phyloP scores from a whole-genome alignment of 345 rosid genomes.

The Lepidium didymum region DNA sequence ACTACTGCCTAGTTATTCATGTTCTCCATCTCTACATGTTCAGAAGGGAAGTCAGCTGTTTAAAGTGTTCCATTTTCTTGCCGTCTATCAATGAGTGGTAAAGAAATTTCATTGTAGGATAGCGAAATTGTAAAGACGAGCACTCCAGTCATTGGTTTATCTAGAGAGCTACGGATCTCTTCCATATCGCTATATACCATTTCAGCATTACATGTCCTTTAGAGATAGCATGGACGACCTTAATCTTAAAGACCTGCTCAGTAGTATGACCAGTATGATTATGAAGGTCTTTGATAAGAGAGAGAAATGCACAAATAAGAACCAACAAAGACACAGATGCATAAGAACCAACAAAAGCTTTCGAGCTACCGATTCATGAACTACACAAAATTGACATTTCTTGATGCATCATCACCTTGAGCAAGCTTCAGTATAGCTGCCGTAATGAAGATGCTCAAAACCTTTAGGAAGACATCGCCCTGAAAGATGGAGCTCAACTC shows the following conservation, averaged over 20 bases:
- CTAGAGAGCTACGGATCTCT: not conserved
- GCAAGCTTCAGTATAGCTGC: slow-evolving; percentile 50
- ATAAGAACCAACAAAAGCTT: not conserved
- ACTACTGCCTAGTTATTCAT: not conserved
- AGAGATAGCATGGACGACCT: not conserved
- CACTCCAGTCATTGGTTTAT: not conserved
- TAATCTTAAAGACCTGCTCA: not conserved
- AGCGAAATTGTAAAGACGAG: not conserved
- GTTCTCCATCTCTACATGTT: not conserved
- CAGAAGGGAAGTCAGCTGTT: not conserved
- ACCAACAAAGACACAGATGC: not conserved
- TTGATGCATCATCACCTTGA: slow-evolving; percentile 38
- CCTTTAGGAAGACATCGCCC: slow-evolving; percentile 45
- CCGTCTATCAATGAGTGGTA: not conserved
- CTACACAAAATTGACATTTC: not conserved
- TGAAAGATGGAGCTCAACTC: slow-evolving; percentile 33
- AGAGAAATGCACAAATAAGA: not conserved
- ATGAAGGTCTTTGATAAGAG: not conserved
- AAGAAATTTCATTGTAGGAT: not conserved
- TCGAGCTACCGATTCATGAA: not conserved
- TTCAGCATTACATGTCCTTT: not conserved
- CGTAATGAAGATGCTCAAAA: slow-evolving; percentile 57
- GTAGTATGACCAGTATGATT: not conserved
- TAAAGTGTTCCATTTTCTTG: not conserved
- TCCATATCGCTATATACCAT: not conserved